Conservation (phyloP, 495 filamentous ascomycete genomes). For the Xylaria flabelliformis region DNA sequence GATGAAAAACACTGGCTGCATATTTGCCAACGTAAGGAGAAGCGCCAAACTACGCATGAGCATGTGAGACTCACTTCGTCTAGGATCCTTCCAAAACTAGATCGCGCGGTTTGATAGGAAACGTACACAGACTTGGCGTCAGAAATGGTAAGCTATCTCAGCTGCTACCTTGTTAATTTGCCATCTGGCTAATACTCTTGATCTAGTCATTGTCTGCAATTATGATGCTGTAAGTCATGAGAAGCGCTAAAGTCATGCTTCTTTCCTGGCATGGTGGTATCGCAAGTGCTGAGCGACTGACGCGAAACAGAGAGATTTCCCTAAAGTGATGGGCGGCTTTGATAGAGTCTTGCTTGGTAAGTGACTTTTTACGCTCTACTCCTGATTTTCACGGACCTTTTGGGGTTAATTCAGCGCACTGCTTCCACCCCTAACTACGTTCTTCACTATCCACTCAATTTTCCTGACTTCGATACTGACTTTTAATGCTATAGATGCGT, state of each 20-base stretch:
- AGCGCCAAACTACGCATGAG: not conserved
- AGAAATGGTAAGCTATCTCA: constrained; percentile 68
- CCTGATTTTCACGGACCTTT: not conserved
- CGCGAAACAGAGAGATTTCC: constrained; percentile 69
- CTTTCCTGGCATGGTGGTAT: not conserved
- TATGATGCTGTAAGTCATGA: constrained; percentile 68
- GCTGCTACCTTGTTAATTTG: not conserved
- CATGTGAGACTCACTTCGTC: not conserved
- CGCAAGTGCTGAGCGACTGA: not conserved
- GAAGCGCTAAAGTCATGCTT: not conserved
- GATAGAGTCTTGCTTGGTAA: constrained; percentile 57
- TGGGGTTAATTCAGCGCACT: not conserved
- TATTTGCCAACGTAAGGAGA: constrained; percentile 78
- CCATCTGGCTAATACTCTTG: not conserved
- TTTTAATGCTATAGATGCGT: constrained; percentile 22
- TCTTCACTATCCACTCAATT: not conserved
- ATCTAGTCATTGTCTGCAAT: constrained; percentile 76
- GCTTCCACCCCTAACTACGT: not conserved
- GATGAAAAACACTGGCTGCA: constrained; percentile 96
- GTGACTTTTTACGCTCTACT: not conserved
- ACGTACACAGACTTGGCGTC: constrained; percentile 92
- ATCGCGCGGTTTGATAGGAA: constrained; percentile 96
- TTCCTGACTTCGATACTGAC: not conserved
- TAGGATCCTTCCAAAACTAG: constrained; percentile 85
- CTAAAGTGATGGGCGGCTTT: constrained; percentile 92